Evolutionary conservation across 2,329 filamentous ascomycete species (phyloP), one percentile per base, ranked within the genome.

Genomic region (Cercospora janseana): DNA sequence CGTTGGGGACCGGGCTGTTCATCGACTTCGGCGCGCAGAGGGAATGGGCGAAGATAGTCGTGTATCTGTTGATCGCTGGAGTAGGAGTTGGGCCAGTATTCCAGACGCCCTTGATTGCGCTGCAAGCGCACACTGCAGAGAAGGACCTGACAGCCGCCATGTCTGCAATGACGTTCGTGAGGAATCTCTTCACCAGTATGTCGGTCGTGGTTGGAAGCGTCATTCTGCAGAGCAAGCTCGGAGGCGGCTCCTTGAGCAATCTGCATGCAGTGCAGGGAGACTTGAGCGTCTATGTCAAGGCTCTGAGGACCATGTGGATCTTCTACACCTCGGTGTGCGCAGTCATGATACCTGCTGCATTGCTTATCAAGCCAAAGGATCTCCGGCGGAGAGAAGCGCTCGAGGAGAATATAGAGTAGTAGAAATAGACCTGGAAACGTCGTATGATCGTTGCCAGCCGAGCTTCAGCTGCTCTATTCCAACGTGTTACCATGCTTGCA

Each of bases 31-130:
- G 60, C 8, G 60, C 68, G 2, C 50, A 60, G 6, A 71, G 72
- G 0, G 63, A 69, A 0, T 56, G 74, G 3, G 69, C 60, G 1
- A 60, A 68, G 35, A 72, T 78, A 9, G 63, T 81, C 18, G 70
- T 69, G 2, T 76, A 75, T 56, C 68, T 80, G 49, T 63, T 80
- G 6, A 58, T 82, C 10, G 71, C 66, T 3, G 79, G 78, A 1
- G 55, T 76, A 0, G 80, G 79, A 1, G 70, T 71, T 0, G 78
- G 76, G 0, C 61, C 79, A 9, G 67, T 80, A 0, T 81, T 82
- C 61, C 67, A 78, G 49, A 68, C 78, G 0, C 79, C 79, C 0
- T 66, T 81, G n/a, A 74, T 83, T 26, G 78, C 79, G 1, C 64
- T 83, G 1, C 80, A 83, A 55, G 73, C 72, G 10, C 69, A 70